Percentiles rank a stretch among this genome's conserved stretches.
Conservation (phyloP, 345 rosid genomes). For the Clausena lansium region DNA sequence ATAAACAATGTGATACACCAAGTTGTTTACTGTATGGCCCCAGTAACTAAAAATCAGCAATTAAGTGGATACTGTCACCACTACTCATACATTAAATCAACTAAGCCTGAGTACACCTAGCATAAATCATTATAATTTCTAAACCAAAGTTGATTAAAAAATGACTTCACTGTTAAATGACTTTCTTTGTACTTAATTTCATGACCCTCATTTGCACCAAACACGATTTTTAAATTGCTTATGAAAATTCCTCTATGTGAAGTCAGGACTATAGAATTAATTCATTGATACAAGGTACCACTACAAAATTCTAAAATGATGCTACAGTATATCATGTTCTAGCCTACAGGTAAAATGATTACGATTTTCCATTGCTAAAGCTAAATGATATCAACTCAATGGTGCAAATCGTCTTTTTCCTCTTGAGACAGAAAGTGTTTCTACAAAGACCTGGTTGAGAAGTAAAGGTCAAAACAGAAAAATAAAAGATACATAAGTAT, state of each 20-base stretch:
- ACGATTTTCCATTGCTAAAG: not conserved
- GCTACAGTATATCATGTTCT: not conserved
- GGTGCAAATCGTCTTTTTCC: not conserved
- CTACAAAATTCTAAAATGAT: too few species aligned
- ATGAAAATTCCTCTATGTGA: not conserved
- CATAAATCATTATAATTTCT: not conserved
- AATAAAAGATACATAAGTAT: not conserved
- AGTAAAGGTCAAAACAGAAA: constrained; percentile 1
- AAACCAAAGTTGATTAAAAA: not conserved
- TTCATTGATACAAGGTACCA: not conserved
- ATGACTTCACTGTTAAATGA: not conserved
- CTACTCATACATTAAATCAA: not conserved
- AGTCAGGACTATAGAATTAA: not conserved
- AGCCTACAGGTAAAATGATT: constrained; percentile 1
- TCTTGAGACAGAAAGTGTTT: not conserved
- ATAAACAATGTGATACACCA: not conserved
- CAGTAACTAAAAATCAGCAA: not conserved
- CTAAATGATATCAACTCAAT: not conserved
- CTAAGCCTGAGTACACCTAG: not conserved
- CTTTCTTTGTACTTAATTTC: not conserved
- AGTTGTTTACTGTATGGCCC: not conserved
- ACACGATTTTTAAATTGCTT: not conserved
- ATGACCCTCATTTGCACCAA: not conserved
- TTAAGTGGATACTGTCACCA: not conserved
- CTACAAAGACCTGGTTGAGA: not conserved